These are phyloP conservation scores for Candida glaebosa DNA, from an alignment of 805 yeast species.

Conservation along the genomic window DNA sequence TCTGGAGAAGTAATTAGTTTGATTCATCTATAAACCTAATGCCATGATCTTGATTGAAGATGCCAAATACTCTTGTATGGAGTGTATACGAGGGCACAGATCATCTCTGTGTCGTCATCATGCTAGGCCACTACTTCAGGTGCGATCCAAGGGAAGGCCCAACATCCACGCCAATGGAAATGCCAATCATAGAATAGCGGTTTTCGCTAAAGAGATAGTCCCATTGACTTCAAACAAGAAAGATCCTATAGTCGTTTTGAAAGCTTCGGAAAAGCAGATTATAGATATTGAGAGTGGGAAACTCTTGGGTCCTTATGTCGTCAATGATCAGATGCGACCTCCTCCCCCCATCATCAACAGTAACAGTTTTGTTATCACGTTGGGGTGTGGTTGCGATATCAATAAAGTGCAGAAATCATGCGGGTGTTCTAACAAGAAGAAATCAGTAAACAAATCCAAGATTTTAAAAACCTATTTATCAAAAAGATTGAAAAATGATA, in stretches of 20 bases:
- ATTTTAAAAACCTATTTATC: constrained; percentile 31
- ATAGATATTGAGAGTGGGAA: constrained; percentile 35
- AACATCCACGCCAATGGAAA: constrained; percentile 49
- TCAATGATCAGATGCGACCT: constrained; percentile 12
- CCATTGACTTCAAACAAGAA: constrained; percentile 6
- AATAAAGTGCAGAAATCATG: constrained; percentile 16
- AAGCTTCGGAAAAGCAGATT: constrained; percentile 37
- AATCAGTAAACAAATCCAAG: constrained; percentile 28
- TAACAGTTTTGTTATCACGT: constrained; percentile 32
- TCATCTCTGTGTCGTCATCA: constrained; percentile 84
- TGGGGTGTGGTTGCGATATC: constrained; percentile 28
- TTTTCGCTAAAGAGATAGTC: constrained; percentile 44
- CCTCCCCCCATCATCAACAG: constrained; percentile 23
- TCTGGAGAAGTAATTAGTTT: not conserved
- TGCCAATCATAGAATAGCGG: constrained; percentile 56
- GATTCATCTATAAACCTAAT: not conserved
- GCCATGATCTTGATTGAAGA: constrained; percentile 75
- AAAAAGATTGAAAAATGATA: constrained; percentile 15
- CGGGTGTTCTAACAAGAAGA: constrained; percentile 29
- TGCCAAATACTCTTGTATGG: constrained; percentile 77
- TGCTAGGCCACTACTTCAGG: constrained; percentile 75
- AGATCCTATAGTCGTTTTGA: constrained; percentile 29
- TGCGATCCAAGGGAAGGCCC: constrained; percentile 89
- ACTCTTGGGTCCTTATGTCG: constrained; percentile 38
- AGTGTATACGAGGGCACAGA: constrained; percentile 91